These are phyloP conservation scores for Dryas octopetala DNA, from an alignment of 306 rosid genomes.

Conservation along the genomic window DNA sequence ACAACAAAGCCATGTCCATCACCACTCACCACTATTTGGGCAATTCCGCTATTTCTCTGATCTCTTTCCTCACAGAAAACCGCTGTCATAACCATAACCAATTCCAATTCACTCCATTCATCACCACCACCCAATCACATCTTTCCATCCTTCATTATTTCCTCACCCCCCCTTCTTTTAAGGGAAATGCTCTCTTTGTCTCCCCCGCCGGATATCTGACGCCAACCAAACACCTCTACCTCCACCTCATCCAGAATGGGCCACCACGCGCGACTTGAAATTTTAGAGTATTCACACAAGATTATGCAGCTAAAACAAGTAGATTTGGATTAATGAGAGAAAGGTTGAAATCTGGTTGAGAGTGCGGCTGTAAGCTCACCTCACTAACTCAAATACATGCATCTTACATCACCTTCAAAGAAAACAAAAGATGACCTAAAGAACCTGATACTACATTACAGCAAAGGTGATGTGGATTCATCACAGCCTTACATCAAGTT, in stretches of 20 bases:
- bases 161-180: constrained; percentile 17
- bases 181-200: constrained; percentile 36
- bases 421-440: too few species aligned
- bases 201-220: constrained; percentile 38
- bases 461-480: too few species aligned
- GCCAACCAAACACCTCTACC: constrained; percentile 8
- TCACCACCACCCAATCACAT: not conserved
- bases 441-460: too few species aligned
- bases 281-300: too few species aligned
- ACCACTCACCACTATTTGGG: not conserved
- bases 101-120: not conserved
- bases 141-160: constrained; percentile 16
- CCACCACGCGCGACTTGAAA: constrained; percentile 65
- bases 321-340: too few species aligned
- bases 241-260: constrained; percentile 55
- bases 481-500: too few species aligned
- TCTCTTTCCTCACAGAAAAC: constrained; percentile 14
- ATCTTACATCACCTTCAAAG: too few species aligned
- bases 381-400: too few species aligned
- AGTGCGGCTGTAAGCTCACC: too few species aligned
- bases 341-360: too few species aligned
- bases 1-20: constrained; percentile 2
- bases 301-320: too few species aligned
- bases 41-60: not conserved
- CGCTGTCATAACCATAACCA: constrained; percentile 50